Evolutionary conservation across 345 rosid species (phyloP).

Genomic region (Citrus reticulata): DNA sequence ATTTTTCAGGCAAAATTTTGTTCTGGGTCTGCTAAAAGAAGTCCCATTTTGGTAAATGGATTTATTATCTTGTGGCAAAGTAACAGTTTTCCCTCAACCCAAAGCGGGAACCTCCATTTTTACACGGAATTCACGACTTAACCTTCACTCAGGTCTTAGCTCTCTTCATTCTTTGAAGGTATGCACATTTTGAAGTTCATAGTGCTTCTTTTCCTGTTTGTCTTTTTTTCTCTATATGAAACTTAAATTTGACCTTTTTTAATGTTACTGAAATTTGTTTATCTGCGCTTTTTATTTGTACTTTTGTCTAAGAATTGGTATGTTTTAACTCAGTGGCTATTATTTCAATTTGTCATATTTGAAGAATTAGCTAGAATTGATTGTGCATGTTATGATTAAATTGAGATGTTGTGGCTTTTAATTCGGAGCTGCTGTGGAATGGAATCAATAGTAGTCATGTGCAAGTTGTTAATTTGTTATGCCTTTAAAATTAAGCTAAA

Average conservation of each 20-base stretch:
- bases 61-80: slow-evolving; percentile 14
- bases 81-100: slow-evolving; percentile 12
- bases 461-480: too few species aligned
- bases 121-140: slow-evolving; percentile 17
- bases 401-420: too few species aligned
- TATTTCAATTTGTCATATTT: not conserved
- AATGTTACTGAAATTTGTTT: not conserved
- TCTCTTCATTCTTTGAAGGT: slow-evolving; percentile 54
- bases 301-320: not conserved
- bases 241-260: not conserved
- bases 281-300: too few species aligned
- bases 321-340: not conserved
- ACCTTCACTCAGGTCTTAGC: slow-evolving; percentile 23
- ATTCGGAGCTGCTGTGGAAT: too few species aligned
- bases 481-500: too few species aligned
- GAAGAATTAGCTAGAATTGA: not conserved
- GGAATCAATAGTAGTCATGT: too few species aligned
- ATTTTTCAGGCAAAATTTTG: not conserved
- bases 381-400: not conserved
- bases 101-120: slow-evolving; percentile 25
- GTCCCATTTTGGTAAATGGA: slow-evolving; percentile 2
- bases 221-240: not conserved
- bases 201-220: not conserved
- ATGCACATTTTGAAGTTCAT: not conserved
- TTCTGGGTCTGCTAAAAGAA: not conserved